Base-by-base conservation (phyloP, 257 asterid genomes). In the Fraxinus pennsylvanica region DNA sequence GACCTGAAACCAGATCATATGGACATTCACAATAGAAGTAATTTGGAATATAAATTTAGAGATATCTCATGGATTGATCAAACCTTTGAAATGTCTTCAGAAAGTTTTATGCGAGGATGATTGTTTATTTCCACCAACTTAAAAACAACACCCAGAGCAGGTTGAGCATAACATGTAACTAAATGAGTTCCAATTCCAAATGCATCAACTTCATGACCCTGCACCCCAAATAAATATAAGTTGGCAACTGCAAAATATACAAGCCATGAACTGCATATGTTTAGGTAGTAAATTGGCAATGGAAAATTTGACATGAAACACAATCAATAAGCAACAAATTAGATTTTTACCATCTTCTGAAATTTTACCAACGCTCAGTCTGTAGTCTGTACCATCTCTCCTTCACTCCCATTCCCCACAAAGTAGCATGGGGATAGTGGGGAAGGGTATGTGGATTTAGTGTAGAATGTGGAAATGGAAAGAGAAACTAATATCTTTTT, bases 61-160 rank as follows among this genome's bases (percentile, higher is more conserved):
- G 15, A 61, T 61, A 61, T 61, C 68, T 22, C 63, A 22, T 25
- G 68, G 68, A 73, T 57, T 36, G 70, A 71, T 74, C 90, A 80
- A 70, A 94, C 99, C 97, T 96, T 96, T 65, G 98, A 85, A 82
- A 96, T 94, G 74, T 96, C 99, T 88, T 96, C 99, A 17, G 99
- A 96, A 66, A 93, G 98, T 80, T 93, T 96, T 73, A 96, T 96
- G 63, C 99, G 96, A 47, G 99, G 99, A 86, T 93, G 97, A 80
- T 89, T 84, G 78, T 96, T 93, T 84, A 96, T 96, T 86, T 96
- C 98, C 9, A 93, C 99, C 83, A 95, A 86, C 86, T 95, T 95
- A 89, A 95, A 95, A 75, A 95, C 99, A 81, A 88, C 94, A 61
- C 98, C 99, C 7, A 95, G 92, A 63, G 99, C 99, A 69, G 99